These are phyloP conservation scores for Rosa hybrid DNA, from an alignment of 331 rosid genomes.

Conservation along the genomic window DNA sequence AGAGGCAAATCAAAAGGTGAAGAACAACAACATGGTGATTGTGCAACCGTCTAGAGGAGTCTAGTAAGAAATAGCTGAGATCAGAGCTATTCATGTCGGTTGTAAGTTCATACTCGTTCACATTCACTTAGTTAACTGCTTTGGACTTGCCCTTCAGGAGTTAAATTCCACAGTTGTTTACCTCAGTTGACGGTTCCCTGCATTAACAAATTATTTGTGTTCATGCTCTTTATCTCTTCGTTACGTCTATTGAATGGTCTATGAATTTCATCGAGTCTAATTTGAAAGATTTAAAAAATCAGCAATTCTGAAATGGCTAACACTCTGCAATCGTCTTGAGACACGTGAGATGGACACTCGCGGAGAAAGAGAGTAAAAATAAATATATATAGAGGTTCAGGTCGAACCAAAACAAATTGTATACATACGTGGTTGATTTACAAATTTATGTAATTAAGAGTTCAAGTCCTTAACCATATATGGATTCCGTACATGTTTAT, in stretches of 20 bases:
- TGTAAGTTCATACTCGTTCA: background rate
- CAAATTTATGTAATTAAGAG: background rate
- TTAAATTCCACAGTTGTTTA: background rate
- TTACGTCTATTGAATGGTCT: no score
- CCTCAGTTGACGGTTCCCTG: background rate
- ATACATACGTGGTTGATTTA: background rate
- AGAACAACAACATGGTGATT: background rate
- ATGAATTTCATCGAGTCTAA: no score
- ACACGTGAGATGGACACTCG: background rate
- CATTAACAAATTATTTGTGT: background rate
- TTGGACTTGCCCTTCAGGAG: background rate
- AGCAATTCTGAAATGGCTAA: no score
- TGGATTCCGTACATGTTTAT: background rate
- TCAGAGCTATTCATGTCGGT: no score
- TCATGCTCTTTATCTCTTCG: background rate
- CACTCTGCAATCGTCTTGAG: background rate
- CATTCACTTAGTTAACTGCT: background rate
- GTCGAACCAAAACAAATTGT: background rate
- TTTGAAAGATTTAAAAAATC: no score
- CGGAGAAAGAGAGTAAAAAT: background rate
- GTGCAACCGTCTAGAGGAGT: background rate
- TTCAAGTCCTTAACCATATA: no score
- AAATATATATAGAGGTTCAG: background rate
- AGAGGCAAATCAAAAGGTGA: background rate
- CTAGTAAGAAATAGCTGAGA: background rate